Evolutionary conservation across 2,329 filamentous ascomycete species (phyloP), one percentile per base, ranked within the genome.

Genomic region (Claviceps pazoutovae): DNA sequence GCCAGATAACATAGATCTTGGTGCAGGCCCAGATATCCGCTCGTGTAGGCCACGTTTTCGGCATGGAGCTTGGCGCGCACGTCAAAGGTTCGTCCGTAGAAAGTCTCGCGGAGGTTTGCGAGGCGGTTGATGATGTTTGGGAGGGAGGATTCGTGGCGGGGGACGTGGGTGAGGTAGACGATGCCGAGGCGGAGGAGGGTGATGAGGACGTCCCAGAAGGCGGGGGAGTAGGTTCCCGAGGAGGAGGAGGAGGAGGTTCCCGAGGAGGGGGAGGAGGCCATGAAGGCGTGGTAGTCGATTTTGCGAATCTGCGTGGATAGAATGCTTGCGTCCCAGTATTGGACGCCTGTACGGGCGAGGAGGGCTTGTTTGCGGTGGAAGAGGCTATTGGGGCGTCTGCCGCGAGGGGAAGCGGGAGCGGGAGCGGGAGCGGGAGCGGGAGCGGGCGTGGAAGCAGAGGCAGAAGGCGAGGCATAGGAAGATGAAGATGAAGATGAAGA

Each of bases 31-130:
- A 97, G 80, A 61, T 83, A 83, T 48, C 83, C 76, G 61, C 78
- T 83, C 1, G 91, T 96, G 69, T 97, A 89, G 9, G 93, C 91
- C 4, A 96, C 86, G 64, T 97, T 97, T 63, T 91, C 89, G 23
- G 90, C 88, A 51, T 87, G 66, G 1, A 85, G 83, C 50, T 94
- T 84, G 3, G 83, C 88, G 51, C 82, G 79, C 13, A 97, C 91
- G 66, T 96, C 86, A 82, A 90, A 97, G 0, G 88, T 95, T 58
- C 76, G 74, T 43, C 93, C 93, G 66, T 97, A 97, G 63, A 97
- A 93, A 7, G 90, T 93, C 59, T 88, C 82, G 61, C 88, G 85
- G 26, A 96, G 70, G 37, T 79, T 79, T 1, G 89, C 90, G 54
- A 97, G 86, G 49, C 82, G 79, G 4, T 74, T 72, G 2, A 82